Conservation (phyloP, 2,329 filamentous ascomycete genomes). For the Blastomyces emzantsi region DNA sequence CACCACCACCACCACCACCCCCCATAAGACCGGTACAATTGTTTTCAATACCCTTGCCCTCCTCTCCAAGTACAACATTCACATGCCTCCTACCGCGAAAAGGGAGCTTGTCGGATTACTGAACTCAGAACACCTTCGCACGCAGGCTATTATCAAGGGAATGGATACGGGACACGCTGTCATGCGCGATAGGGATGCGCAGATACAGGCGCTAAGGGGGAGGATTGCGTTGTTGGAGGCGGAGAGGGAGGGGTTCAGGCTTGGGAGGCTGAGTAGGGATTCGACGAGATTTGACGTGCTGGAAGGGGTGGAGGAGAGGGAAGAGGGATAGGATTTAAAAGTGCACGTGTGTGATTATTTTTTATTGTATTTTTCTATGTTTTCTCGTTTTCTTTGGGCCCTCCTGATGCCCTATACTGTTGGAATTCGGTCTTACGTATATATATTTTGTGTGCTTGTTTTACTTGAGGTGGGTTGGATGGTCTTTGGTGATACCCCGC, state of each 20-base stretch:
- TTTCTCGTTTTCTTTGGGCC: too few relatives aligned
- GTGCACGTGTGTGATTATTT: too few relatives aligned
- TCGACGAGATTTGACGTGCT: conserved; percentile 2
- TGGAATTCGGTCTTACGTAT: neutral
- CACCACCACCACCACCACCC: conserved; percentile 26
- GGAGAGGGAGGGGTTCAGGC: conserved; percentile 46
- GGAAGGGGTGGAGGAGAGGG: conserved; percentile 8
- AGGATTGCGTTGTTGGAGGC: conserved; percentile 51
- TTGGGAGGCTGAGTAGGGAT: conserved; percentile 31
- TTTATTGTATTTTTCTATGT: neutral
- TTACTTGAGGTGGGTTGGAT: neutral
- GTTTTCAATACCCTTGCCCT: conserved; percentile 24
- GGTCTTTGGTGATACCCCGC: neutral
- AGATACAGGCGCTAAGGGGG: conserved; percentile 57
- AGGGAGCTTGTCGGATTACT: conserved; percentile 39
- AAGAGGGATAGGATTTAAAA: neutral
- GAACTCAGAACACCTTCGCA: conserved; percentile 48
- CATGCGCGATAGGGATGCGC: conserved; percentile 55
- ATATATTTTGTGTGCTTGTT: neutral
- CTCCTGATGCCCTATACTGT: neutral
- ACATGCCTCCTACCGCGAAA: conserved; percentile 27
- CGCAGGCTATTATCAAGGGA: conserved; percentile 54
- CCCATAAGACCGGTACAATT: conserved; percentile 15
- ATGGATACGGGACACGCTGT: conserved; percentile 57
- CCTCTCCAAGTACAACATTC: conserved; percentile 28